Evolutionary conservation across 768 basidiomycete genomes (phyloP), one percentile per base, ranked within the genome.

Genomic region (Panellus pusillus): DNA sequence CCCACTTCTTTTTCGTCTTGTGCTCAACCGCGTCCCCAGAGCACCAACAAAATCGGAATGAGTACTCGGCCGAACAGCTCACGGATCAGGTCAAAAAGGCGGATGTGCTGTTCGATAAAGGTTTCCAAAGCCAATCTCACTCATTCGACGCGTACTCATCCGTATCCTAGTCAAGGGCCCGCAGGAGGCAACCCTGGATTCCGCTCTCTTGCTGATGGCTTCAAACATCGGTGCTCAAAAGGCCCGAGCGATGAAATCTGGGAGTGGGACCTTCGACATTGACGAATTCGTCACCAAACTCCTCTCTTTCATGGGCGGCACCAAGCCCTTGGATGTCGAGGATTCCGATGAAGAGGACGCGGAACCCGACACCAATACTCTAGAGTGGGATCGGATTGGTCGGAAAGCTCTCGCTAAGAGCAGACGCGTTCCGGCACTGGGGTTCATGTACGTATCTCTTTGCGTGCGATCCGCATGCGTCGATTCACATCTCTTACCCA

Each of bases 161-260:
- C 9, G 36, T 15, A 9, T 4, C 18, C 18, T 29, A 87, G 90
- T 93, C 51, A 83, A 83, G 66, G 86, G 84, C 17, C 88, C 93
- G 0, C 86, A 89, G 47, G 93, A 97, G 64, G 95, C 96, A 4
- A 87, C 91, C 0, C 79, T 98, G 11, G 97, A 98, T 68, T 93
- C 96, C 0, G 78, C 80, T 38, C 79, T 95, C 19, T 80, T 98
- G 24, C 70, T 89, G 2, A 81, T 84, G 65, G 84, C 88, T 11
- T 87, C 91, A 3, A 87, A 83, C 55, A 82, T 92, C 62, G 84
- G 88, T 40, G 87, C 91, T 2, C 85, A 87, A 61, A 88, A 95
- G 66, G 94, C 94, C n/a, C 89, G 91, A 28, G 85, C 86, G 28
- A 87, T 96, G 83, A 93, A 91, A 68, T 83, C 91, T 0, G 92